Conservation (phyloP, 768 basidiomycete genomes). For the Hypholoma fasciculare region DNA sequence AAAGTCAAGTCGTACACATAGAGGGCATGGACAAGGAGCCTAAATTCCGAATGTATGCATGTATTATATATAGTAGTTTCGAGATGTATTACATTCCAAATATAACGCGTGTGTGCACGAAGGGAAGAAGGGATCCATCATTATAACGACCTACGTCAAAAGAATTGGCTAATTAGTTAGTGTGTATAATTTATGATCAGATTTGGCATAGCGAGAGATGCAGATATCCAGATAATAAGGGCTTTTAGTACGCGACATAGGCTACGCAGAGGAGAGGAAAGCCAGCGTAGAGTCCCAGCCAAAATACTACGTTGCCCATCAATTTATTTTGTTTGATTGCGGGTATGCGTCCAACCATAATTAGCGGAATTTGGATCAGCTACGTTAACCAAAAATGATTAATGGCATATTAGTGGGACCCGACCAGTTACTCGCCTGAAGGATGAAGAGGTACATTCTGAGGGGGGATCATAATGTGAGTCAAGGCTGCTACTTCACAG, state of each 20-base stretch:
- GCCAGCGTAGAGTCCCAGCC: slow-evolving; percentile 89
- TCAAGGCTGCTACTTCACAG: too few species aligned
- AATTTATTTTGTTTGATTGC: slow-evolving; percentile 79
- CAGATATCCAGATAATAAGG: neutral
- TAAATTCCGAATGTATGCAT: neutral
- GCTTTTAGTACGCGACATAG: slow-evolving; percentile 41
- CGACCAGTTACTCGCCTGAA: slow-evolving; percentile 47
- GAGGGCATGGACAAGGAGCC: neutral
- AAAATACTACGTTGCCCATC: slow-evolving; percentile 86
- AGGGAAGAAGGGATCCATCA: neutral
- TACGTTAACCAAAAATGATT: slow-evolving; percentile 27
- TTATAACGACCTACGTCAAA: neutral
- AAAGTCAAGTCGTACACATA: slow-evolving; percentile 71
- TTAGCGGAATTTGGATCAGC: slow-evolving; percentile 91
- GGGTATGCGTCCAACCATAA: slow-evolving; percentile 75
- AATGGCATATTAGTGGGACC: neutral
- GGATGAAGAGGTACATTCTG: slow-evolving; percentile 74
- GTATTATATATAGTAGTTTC: neutral
- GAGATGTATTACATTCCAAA: neutral
- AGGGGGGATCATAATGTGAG: too few species aligned
- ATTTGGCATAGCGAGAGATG: neutral
- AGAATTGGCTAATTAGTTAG: neutral
- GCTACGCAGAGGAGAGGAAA: slow-evolving; percentile 92
- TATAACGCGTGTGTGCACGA: neutral
- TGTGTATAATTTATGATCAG: neutral